Base-by-base conservation (phyloP, 805 yeast genomes). In the Starmera dryadoides region DNA sequence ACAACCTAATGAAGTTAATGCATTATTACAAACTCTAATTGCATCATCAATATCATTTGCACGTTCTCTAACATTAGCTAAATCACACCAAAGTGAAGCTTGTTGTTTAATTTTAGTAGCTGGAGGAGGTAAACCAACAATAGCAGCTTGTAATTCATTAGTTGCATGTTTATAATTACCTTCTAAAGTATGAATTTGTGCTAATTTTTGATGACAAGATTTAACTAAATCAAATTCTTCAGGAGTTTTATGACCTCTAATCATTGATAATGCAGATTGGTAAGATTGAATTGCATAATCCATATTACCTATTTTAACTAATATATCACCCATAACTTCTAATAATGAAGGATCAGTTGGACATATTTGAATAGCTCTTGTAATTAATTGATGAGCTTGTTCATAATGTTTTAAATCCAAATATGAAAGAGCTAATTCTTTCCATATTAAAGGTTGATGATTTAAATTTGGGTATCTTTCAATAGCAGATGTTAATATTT, bases 151-250 rank as follows among this genome's bases (percentile, higher is more conserved):
- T 30, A 77, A 50, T 50, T 78, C 82, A 8, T 63, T 54, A 9
- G 69, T 64, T n/a, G 77, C 72, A 35, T 59, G 48, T 39, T 74
- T 77, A 30, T 68, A 59, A 47, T 75, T 68, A 15, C 72, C 72
- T 21, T 75, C 73, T 7, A 69, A 63, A 2, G 73, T 68, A 2
- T 75, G 73, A n/a, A 77, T 60, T 4, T 73, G 71, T 0, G 80
- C 81, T 35, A 78, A 57, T 47, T 75, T 79, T 4, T 75, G 68
- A 56, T 75, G 81, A 3, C 73, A 70, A 14, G 69, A 62, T 39
- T 79, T 60, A 0, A 76, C 71, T 2, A 72, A 62, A 38, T 71
- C 72, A n/a, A 71, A 53, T 34, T 69, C 74, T 4, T 53, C 52
- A 2, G 49, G 31, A 6, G 56, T 41, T 33, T 60, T 52, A 35